Evolutionary conservation across 306 rosid genomes (phyloP), one percentile per base, ranked within the genome.

Genomic region (Fragaria nilgerrensis): DNA sequence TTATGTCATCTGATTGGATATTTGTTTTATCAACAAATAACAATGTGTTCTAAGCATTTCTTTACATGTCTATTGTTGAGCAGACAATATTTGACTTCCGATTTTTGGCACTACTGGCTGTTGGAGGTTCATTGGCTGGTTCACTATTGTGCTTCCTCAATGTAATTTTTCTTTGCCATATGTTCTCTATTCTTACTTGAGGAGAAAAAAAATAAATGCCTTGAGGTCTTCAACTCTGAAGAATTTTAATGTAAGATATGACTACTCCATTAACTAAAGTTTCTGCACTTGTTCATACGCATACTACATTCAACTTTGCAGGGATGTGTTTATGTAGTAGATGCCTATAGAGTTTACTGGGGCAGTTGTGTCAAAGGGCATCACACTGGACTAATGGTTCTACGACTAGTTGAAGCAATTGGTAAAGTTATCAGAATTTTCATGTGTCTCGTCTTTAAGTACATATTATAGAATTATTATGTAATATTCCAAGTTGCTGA

Each of bases 71-170:
- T 32, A 12, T 34, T 76, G 76, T 72, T 85, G 85, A 70, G 83
- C 96, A 95, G 99, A 66, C 80, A 34, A 92, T 95, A 81, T 95
- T 95, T 65, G 94, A 95, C 84, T 95, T 95, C 84, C 97, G 98
- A 15, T 95, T 95, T 88, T 84, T 95, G 91, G 99, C 99, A 29
- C 93, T 95, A 63, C 47, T 95, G 62, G 99, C 99, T 63, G 81
- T 95, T 80, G 99, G 81, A 77, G 99, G 99, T 58, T 95, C 99
- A 44, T 80, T 95, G 89, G 98, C 98, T 13, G 99, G 99, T 82
- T 92, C 98, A 17, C 85, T 95, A 48, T 75, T 95, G 88, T 95
- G 99, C 94, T 95, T 95, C 82, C 90, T 95, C 82, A 95, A 92
- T 80, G 99, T 95, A 88, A 68, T 48, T 77, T 84, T 84, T 73